phyloP scores from a whole-genome alignment of 2,329 filamentous ascomycete genomes.

The Penicillium nordicum region DNA sequence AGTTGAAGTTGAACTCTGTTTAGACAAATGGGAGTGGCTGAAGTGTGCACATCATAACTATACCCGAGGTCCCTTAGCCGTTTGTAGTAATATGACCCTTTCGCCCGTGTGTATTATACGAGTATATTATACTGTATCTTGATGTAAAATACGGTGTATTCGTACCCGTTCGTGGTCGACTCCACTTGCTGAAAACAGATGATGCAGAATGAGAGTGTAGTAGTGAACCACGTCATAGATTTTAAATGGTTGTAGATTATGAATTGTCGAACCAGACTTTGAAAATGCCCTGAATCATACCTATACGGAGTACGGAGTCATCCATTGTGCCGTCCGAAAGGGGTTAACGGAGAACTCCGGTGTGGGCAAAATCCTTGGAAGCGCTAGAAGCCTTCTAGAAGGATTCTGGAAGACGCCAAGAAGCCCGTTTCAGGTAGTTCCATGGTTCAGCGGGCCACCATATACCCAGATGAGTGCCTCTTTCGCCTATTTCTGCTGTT shows the following conservation, averaged over 20 bases:
- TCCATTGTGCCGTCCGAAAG: background rate
- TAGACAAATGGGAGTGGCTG: background rate
- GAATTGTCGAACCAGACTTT: background rate
- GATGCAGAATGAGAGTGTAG: background rate
- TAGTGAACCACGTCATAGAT: conserved; percentile 14
- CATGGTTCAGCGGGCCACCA: conserved; percentile 1
- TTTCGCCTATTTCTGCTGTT: background rate
- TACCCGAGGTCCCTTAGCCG: background rate
- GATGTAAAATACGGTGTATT: background rate
- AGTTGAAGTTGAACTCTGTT: background rate
- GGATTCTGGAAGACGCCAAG: conserved; percentile 29
- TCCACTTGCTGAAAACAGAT: conserved; percentile 8
- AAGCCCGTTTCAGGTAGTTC: conserved; percentile 10
- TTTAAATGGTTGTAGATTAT: background rate
- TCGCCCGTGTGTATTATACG: background rate
- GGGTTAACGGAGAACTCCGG: conserved; percentile 6
- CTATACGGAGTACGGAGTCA: background rate
- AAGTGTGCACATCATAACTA: background rate
- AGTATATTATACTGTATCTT: background rate
- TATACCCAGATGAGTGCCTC: background rate
- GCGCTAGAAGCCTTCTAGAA: conserved; percentile 36
- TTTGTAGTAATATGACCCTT: background rate
- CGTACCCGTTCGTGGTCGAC: background rate
- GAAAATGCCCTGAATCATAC: background rate
- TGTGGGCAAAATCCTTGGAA: conserved; percentile 7